Percentiles rank a stretch among this genome's conserved stretches.
Conservation (phyloP, 768 basidiomycete genomes). For the Leccinum boreale region DNA sequence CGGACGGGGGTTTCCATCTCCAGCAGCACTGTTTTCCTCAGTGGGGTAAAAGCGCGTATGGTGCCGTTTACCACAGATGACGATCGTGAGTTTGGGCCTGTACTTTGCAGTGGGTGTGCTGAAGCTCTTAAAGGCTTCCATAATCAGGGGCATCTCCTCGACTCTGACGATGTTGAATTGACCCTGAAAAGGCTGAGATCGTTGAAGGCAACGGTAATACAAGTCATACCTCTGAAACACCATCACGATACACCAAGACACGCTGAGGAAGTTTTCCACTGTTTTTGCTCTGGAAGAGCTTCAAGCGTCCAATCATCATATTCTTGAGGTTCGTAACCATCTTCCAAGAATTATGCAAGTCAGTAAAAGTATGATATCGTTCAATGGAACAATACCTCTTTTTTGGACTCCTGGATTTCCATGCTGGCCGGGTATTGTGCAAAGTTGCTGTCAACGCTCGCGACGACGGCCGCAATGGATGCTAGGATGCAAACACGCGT, state of each 20-base stretch:
- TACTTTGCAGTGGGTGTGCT: conserved; percentile 35
- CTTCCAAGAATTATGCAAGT: conserved; percentile 11
- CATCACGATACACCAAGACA: conserved; percentile 62
- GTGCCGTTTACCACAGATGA: conserved; percentile 57
- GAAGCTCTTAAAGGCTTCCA: conserved; percentile 41
- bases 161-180: conserved; percentile 46
- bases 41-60: conserved; percentile 58
- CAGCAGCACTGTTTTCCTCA: conserved; percentile 38
- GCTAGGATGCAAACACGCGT: conserved; percentile 20
- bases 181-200: conserved; percentile 33
- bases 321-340: conserved; percentile 48
- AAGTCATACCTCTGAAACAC: conserved; percentile 67
- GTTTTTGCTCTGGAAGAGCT: conserved; percentile 37
- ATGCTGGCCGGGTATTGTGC: conserved; percentile 51
- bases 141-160: conserved; percentile 44
- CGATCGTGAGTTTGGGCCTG: conserved; percentile 47
- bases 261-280: conserved; percentile 39
- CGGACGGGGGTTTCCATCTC: conserved; percentile 48
- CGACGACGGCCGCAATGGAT: conserved; percentile 54
- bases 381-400: conserved; percentile 49
- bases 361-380: background rate
- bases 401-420: conserved; percentile 53
- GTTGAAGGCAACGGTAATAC: background rate
- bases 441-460: conserved; percentile 41
- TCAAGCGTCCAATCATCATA: conserved; percentile 50